Base-by-base conservation (phyloP, 1,139 yeast genomes). In the Blastobotrys petasosporus region DNA sequence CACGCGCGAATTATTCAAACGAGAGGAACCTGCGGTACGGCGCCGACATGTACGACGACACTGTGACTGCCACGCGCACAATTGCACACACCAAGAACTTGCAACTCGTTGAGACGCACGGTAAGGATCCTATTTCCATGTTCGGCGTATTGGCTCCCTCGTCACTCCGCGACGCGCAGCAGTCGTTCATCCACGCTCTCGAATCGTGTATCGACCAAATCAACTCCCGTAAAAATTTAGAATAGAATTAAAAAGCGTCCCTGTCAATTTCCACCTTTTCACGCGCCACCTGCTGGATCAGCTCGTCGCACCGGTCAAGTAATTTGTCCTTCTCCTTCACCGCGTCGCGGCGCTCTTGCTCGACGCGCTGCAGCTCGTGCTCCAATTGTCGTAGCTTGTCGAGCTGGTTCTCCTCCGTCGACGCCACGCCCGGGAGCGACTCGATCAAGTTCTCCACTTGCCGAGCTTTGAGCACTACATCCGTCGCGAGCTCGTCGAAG, bases 391-490 rank as follows among this genome's bases (percentile, higher is more conserved):
- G 74, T 15, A 92, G 85, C 52, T 76, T 73, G 32, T 68, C 68
- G 61, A 88, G 62, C 64, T 92, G 98, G 45, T 78, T 81, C 37
- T 74, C 76, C 29, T 86, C 86, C 2, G 90, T 79, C 0, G 85
- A 88, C 11, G 94, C 96, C 2, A 88, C 85, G 2, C 97, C 98
- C 0, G 99, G 98, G 41, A 92, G 69, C 2, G 94, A 80, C 60
- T 86, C 95, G 30, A 92, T 88, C 35, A 92, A 75, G 64, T 85
- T 80, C 42, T 86, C 78, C 13, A 90, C 85, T 62, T 92, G 98
- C 54, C 94, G 75, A 3, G 95, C 79, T 59, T 90, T 88, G 50
- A 87, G 68, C 23, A 90, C 85, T 15, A 92, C 76, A 61, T 92
- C 97, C 0, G 85, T 79, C 1, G 95, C 79, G 15, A 92, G 71